Evolutionary conservation across 306 rosid genomes (phyloP), one percentile per base, ranked within the genome.

Genomic region (Geum urbanum): DNA sequence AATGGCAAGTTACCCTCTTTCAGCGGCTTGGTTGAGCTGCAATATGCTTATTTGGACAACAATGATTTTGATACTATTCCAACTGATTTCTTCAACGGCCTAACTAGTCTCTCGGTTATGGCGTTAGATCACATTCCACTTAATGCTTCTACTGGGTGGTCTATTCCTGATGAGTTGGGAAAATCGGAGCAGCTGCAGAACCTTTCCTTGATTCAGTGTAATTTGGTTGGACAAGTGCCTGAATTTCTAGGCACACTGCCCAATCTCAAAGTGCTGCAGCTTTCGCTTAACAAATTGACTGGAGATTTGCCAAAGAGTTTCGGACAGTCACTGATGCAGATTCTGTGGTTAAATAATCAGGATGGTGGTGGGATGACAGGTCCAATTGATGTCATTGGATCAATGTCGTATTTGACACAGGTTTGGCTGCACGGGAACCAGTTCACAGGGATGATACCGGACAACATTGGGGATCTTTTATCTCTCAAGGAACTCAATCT

Each of bases 401-500:
- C 91, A 55, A 88, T 88, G 97, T 61, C 82, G 40, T 77, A 74
- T 44, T 75, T 91, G 70, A 77, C 84, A 39, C 87, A 82, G n/a
- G 68, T 82, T 72, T 91, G 96, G 97, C 71, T 91, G 24, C 97
- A 88, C 76, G 97, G 97, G 48, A 91, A 91, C 84, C 76, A 74
- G 22, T 88, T 91, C 69, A 75, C 84, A 0, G 89, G 96, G 50
- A 77, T 69, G 63, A 91, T 91, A 75, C 96, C 96, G 6, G 72
- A 72, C 35, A 76, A 74, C 68, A 86, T 88, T 67, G 96, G 88
- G 48, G 81, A 85, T 57, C 82, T 88, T 10, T 63, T 82, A 66
- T 84, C 88, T n/a, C 78, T 91, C 77, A 78, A 74, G 75, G 91
- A 86, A 39, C 85, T 91, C 80, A 91, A 88, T 77, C 87, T 86